These are phyloP conservation scores for Berkeleyomyces rouxiae DNA, from an alignment of 2,329 filamentous ascomycete genomes.

Conservation along the genomic window DNA sequence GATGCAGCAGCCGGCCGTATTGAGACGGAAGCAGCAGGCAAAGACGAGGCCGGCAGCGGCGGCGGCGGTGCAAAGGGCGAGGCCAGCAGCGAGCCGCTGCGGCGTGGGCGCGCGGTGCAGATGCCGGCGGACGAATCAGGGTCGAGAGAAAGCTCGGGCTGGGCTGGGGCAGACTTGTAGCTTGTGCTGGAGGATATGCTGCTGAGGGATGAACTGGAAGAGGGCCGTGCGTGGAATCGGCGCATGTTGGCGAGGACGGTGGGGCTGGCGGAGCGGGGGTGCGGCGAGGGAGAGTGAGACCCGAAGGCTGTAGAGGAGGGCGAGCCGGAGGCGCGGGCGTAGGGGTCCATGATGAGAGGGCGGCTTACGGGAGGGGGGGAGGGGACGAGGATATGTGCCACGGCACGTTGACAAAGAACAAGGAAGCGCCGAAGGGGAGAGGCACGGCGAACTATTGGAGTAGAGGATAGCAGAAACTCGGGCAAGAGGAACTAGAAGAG, in stretches of 20 bases:
- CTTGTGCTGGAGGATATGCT: neutral
- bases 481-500: too few relatives aligned
- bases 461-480: too few relatives aligned
- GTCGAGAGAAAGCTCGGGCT: neutral
- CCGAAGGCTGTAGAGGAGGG: neutral
- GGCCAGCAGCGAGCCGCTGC: neutral
- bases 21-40: neutral
- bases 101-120: neutral
- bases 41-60: neutral
- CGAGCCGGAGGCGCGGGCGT: slow-evolving; percentile 3
- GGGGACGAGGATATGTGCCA: neutral
- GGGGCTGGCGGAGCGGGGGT: slow-evolving; percentile 7
- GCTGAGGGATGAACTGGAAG: slow-evolving; percentile 4
- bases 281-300: slow-evolving; percentile 3
- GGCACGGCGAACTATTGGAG: too few relatives aligned
- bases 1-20: neutral
- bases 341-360: neutral
- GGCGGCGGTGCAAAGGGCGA: neutral
- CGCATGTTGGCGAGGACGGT: slow-evolving; percentile 6
- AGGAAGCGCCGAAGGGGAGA: neutral
- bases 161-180: slow-evolving; percentile 9
- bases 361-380: neutral
- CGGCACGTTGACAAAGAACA: neutral
- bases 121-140: neutral
- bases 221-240: slow-evolving; percentile 3